phyloP scores from a whole-genome alignment of 2,329 filamentous ascomycete genomes.

The Pseudofabraea citricarpa region DNA sequence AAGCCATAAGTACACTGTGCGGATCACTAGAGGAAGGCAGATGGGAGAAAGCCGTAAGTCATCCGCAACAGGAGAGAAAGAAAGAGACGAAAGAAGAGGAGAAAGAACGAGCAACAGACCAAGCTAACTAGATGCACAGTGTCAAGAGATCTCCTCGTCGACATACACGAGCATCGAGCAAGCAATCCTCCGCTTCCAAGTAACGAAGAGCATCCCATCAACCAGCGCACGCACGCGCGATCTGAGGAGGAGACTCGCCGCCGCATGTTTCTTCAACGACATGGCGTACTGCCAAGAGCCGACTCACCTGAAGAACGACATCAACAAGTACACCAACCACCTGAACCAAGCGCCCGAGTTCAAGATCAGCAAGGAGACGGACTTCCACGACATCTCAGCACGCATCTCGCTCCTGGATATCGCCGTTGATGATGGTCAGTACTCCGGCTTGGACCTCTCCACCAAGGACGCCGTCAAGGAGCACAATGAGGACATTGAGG shows the following conservation, averaged over 20 bases:
- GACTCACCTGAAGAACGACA: constrained; percentile 31
- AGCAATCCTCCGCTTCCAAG: constrained; percentile 48
- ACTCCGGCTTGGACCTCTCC: constrained; percentile 23
- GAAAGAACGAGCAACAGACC: neutral
- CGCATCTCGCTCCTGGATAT: constrained; percentile 67
- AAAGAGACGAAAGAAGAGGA: no score
- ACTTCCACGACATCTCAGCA: constrained; percentile 66
- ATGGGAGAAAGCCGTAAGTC: constrained; percentile 34
- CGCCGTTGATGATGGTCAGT: constrained; percentile 61
- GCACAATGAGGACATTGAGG: constrained; percentile 71
- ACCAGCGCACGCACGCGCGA: constrained; percentile 47
- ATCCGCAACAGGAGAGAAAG: neutral
- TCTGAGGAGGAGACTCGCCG: constrained; percentile 61
- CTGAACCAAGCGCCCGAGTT: constrained; percentile 44
- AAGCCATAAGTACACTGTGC: constrained; percentile 39
- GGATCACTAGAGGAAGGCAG: constrained; percentile 32
- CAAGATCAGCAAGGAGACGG: constrained; percentile 46
- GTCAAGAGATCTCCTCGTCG: constrained; percentile 40
- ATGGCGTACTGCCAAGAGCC: constrained; percentile 34
- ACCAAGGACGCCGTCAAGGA: constrained; percentile 34
- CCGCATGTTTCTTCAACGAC: constrained; percentile 56
- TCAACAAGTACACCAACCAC: constrained; percentile 40
- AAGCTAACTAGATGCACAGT: constrained; percentile 33
- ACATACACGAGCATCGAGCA: constrained; percentile 43
- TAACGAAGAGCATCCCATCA: constrained; percentile 55